phyloP scores from a whole-genome alignment of 495 filamentous ascomycete genomes.

The Amniculicola lignicola region DNA sequence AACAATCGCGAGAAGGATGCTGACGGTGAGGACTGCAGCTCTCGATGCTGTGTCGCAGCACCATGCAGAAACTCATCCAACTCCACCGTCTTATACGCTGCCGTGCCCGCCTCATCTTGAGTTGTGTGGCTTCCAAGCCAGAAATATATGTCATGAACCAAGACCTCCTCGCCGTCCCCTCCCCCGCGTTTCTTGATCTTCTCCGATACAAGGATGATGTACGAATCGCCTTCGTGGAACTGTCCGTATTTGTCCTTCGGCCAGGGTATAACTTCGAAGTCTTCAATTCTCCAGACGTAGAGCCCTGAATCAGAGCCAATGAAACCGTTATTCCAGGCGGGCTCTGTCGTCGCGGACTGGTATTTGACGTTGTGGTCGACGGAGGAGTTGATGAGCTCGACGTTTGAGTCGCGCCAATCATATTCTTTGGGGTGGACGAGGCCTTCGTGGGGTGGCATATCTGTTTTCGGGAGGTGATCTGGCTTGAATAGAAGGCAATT shows the following conservation, averaged over 20 bases:
- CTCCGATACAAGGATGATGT: slow-evolving; percentile 57
- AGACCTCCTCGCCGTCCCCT: slow-evolving; percentile 33
- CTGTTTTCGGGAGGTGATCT: too few relatives aligned
- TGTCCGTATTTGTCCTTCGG: slow-evolving; percentile 51
- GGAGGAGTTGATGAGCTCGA: slow-evolving; percentile 56
- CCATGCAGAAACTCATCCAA: slow-evolving; percentile 61
- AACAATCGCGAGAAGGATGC: slow-evolving; percentile 58
- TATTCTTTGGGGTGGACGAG: slow-evolving; percentile 58
- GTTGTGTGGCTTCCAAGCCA: slow-evolving; percentile 59
- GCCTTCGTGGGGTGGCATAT: slow-evolving; percentile 58
- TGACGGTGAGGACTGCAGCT: slow-evolving; percentile 54
- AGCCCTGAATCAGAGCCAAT: slow-evolving; percentile 51
- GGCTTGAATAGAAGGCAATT: too few relatives aligned
- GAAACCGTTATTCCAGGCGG: slow-evolving; percentile 57
- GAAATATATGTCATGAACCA: slow-evolving; percentile 59
- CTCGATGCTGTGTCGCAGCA: slow-evolving; percentile 57
- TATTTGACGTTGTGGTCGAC: slow-evolving; percentile 64
- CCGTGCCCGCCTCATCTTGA: slow-evolving; percentile 62
- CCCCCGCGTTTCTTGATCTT: slow-evolving; percentile 40
- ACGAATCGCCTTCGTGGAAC: slow-evolving; percentile 64
- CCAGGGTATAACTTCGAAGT: slow-evolving; percentile 60
- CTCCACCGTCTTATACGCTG: slow-evolving; percentile 65
- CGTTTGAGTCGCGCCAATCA: slow-evolving; percentile 61
- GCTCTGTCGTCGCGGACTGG: slow-evolving; percentile 57
- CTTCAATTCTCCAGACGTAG: slow-evolving; percentile 59